phyloP scores from a whole-genome alignment of 768 basidiomycete species.

The Trametes sanguinea region DNA sequence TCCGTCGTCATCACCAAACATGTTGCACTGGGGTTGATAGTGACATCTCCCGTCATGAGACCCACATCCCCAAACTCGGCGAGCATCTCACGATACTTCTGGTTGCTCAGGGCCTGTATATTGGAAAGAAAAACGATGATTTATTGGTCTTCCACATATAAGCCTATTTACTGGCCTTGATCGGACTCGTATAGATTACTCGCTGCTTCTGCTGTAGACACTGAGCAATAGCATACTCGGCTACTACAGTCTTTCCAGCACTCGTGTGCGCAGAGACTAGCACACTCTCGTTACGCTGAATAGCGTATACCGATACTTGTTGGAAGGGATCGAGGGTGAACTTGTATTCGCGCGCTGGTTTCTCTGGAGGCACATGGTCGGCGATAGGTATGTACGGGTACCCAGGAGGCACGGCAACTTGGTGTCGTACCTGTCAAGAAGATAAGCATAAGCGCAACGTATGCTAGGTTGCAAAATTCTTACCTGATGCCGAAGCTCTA shows the following conservation, averaged over 20 bases:
- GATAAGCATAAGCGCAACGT: not conserved
- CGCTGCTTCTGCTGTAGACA: constrained; percentile 91
- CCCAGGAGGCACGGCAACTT: constrained; percentile 93
- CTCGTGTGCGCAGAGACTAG: constrained; percentile 98
- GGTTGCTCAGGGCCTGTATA: constrained; percentile 90
- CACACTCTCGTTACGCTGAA: constrained; percentile 96
- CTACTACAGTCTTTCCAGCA: constrained; percentile 99
- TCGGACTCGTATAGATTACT: constrained; percentile 99
- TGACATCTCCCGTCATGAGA: constrained; percentile 99
- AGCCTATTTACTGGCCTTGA: constrained; percentile 72
- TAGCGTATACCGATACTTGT: constrained; percentile 89
- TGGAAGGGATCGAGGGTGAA: constrained; percentile 99
- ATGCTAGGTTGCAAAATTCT: constrained; percentile 18
- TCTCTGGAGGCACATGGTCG: constrained; percentile 85
- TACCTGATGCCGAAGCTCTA: constrained; percentile 84
- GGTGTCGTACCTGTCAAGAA: constrained; percentile 75
- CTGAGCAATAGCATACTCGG: constrained; percentile 98
- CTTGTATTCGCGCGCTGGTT: constrained; percentile 91
- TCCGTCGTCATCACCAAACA: constrained; percentile 99
- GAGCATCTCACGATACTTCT: constrained; percentile 97
- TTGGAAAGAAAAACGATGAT: constrained; percentile 21
- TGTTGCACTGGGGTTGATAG: constrained; percentile 95
- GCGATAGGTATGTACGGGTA: constrained; percentile 91
- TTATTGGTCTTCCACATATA: not conserved
- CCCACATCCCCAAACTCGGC: constrained; percentile 98